Percentiles rank a stretch among this genome's conserved stretches.
Conservation (phyloP, 164 flowering plant genomes). For the Umbilicus rupestris region DNA sequence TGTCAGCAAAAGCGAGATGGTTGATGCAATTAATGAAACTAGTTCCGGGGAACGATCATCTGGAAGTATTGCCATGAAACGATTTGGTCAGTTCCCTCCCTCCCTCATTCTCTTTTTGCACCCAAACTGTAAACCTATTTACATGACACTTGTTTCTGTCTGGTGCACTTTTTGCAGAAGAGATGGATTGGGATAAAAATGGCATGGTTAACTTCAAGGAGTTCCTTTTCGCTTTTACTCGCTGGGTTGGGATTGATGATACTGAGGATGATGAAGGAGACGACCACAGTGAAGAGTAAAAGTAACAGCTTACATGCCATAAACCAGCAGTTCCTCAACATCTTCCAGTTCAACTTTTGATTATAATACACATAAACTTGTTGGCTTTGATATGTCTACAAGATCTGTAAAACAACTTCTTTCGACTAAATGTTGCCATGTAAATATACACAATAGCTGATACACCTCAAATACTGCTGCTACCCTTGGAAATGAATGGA, state of each 20-base stretch:
- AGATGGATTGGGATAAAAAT: constrained; percentile 97
- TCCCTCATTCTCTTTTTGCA: constrained; percentile 17
- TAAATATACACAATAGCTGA: no score
- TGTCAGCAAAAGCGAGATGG: constrained; percentile 89
- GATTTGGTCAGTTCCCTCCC: constrained; percentile 72
- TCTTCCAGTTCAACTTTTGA: background rate
- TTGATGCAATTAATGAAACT: constrained; percentile 73
- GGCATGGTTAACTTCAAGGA: constrained; percentile 96
- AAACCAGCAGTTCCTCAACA: background rate
- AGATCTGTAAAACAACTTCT: background rate
- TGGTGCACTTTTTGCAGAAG: constrained; percentile 43
- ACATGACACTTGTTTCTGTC: background rate
- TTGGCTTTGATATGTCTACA: background rate
- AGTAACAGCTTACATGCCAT: background rate
- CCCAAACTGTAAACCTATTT: background rate
- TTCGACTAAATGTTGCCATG: background rate
- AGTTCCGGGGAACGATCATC: constrained; percentile 67
- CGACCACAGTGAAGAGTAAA: background rate
- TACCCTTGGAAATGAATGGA: no score
- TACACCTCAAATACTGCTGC: no score
- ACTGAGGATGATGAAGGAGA: constrained; percentile 25
- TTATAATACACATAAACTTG: background rate
- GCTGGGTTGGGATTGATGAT: constrained; percentile 85
- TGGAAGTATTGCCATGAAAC: constrained; percentile 73
- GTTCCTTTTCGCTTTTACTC: constrained; percentile 84